Conservation (phyloP, 1,284 basidiomycete species). For the Exobasidium cylindrosporum region DNA sequence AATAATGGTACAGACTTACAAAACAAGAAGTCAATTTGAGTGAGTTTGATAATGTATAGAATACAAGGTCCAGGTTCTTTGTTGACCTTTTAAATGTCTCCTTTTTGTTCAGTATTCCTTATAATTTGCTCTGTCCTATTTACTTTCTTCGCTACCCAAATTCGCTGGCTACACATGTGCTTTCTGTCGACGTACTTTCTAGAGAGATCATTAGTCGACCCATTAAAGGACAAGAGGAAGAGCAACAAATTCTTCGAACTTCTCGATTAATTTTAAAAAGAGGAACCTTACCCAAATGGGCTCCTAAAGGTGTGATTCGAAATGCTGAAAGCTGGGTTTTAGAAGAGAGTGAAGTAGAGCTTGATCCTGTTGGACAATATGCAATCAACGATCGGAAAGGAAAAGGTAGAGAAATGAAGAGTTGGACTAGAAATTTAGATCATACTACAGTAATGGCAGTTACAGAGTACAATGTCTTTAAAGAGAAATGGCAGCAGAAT, state of each 20-base stretch:
- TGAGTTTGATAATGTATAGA: too few species aligned
- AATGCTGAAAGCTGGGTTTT: conserved; percentile 54
- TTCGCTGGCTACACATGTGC: conserved; percentile 86
- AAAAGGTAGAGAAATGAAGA: conserved; percentile 41
- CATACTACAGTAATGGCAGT: conserved; percentile 50
- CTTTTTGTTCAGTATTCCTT: conserved; percentile 61
- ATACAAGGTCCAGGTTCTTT: too few species aligned
- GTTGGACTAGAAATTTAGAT: conserved; percentile 53
- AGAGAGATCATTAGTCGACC: conserved; percentile 58
- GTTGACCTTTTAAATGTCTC: not conserved
- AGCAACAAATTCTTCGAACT: conserved; percentile 72
- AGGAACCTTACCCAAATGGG: conserved; percentile 86
- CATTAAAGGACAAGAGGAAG: conserved; percentile 3
- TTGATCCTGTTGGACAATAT: conserved; percentile 21
- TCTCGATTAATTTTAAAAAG: conserved; percentile 87
- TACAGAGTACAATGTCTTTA: conserved; percentile 42
- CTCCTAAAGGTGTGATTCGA: conserved; percentile 70
- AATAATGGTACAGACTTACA: not conserved
- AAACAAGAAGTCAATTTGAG: not conserved
- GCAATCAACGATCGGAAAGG: not conserved
- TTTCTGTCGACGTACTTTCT: conserved; percentile 90
- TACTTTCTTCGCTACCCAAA: conserved; percentile 97
- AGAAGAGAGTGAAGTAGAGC: conserved; percentile 52
- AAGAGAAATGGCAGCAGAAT: conserved; percentile 9
- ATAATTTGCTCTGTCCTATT: conserved; percentile 84